These are phyloP conservation scores for Thermomyces lanuginosus DNA, from an alignment of 2,329 filamentous ascomycete species.

Conservation along the genomic window DNA sequence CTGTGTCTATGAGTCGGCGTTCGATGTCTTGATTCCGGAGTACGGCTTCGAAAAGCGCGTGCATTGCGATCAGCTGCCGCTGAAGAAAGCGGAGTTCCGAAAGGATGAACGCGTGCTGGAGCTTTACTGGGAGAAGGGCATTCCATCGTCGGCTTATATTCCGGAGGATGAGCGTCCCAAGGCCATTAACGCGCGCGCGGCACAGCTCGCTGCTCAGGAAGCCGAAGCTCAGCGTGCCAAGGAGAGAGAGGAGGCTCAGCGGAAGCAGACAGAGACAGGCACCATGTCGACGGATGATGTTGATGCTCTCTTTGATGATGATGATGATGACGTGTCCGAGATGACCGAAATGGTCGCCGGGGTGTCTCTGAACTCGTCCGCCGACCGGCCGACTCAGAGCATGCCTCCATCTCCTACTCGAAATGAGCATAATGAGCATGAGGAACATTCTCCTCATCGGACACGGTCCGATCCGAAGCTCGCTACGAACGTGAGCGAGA, in stretches of 20 bases:
- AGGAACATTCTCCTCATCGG: constrained; percentile 57
- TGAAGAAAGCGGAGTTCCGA: constrained; percentile 97
- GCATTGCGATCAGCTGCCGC: constrained; percentile 89
- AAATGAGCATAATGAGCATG: constrained; percentile 41
- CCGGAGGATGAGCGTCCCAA: constrained; percentile 94
- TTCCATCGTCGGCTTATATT: constrained; percentile 87
- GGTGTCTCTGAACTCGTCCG: constrained; percentile 54
- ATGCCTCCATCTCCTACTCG: constrained; percentile 81
- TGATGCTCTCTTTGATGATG: constrained; percentile 91
- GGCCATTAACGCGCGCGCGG: constrained; percentile 56
- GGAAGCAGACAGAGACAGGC: constrained; percentile 85
- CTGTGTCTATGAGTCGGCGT: constrained; percentile 95
- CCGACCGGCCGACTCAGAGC: constrained; percentile 83
- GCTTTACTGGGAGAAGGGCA: constrained; percentile 98
- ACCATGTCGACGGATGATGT: constrained; percentile 87
- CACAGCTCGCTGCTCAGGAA: constrained; percentile 62
- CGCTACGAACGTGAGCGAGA: constrained; percentile 47
- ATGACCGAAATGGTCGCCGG: constrained; percentile 82
- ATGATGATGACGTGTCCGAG: constrained; percentile 75
- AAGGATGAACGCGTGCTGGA: constrained; percentile 91
- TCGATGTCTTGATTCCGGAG: constrained; percentile 93
- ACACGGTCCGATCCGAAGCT: constrained; percentile 92
- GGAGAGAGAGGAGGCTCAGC: constrained; percentile 77
- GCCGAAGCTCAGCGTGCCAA: constrained; percentile 65
- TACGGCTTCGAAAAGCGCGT: constrained; percentile 99